phyloP scores from a whole-genome alignment of 2,329 filamentous ascomycete genomes.

The Phyllosticta paracitricarpa region DNA sequence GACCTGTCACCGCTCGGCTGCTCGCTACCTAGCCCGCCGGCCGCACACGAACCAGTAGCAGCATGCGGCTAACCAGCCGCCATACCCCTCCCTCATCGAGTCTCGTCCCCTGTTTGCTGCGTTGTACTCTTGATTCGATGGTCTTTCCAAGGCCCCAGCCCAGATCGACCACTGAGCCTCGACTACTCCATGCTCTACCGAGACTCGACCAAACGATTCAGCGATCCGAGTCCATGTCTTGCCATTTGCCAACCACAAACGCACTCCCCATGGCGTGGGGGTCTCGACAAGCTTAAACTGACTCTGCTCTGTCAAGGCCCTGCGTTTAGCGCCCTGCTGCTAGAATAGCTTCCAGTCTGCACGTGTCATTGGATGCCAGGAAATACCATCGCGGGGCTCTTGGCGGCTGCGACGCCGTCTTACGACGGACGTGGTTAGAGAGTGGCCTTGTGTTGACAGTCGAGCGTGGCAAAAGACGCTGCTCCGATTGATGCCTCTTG shows the following conservation, averaged over 20 bases:
- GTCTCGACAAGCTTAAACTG: neutral
- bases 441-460: too few species aligned
- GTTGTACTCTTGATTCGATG: neutral
- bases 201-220: neutral
- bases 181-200: neutral
- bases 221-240: neutral
- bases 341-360: neutral
- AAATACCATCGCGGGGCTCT: neutral
- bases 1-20: neutral
- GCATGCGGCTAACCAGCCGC: neutral
- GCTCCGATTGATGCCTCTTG: too few species aligned
- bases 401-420: neutral
- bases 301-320: neutral
- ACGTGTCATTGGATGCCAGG: neutral
- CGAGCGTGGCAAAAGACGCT: too few species aligned
- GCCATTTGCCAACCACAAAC: neutral
- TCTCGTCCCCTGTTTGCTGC: neutral
- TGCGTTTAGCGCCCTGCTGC: neutral
- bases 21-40: neutral
- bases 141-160: neutral
- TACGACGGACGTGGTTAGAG: neutral
- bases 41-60: neutral
- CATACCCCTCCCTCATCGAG: neutral
- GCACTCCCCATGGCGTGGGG: neutral
- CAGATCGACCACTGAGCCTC: neutral